Base-by-base conservation (phyloP, 176 grass and related monocot species). In the Dendrocalamus sinicus region DNA sequence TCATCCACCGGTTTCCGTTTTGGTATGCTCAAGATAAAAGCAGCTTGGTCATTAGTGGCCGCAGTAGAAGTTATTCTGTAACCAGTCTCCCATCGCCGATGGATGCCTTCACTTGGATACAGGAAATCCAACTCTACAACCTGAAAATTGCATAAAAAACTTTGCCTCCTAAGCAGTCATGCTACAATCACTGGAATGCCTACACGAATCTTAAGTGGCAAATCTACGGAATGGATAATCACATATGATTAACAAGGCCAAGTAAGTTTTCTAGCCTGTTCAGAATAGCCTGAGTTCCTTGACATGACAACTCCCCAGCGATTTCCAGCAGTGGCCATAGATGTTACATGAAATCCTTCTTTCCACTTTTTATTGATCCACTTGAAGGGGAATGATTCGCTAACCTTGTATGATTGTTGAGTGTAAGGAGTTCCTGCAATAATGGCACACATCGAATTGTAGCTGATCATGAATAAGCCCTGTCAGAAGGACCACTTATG, bases 351-450 rank as follows among this genome's bases (percentile, higher is more conserved):
- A 82, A 98, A 98, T 30, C 95, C 93, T 93, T 98, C 95, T 89
- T 98, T 98, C 95, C 95, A 98, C 57, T 98, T 98, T 75, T 98
- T 98, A 87, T 90, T 98, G 75, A 98, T 98, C 95, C 95, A 98
- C 80, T 98, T 98, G 83, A 88, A 98, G 69, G 95, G 95, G 73
- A 98, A 98, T 72, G 93, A 95, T 88, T 95, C 95, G 6, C 95
- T 98, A 58, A 98, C 95, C 80, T 98, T 98, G 79, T 98, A 98
- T 6, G 95, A 98, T 84, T 98, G 95, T 75, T 98, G 95, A 51
- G 89, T 92, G 80, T 89, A 97, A 46, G 90, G 41, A 77, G 94
- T 97, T 91, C 94, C 94, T 97, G 75, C 65, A 78, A 41, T 52
- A 50, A 86, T 75, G 20, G 61, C 66, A 85, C 12, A 66, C 10